Evolutionary conservation across 208 protist genomes (phyloP).

Genomic region (Leishmania martiniquensis): DNA sequence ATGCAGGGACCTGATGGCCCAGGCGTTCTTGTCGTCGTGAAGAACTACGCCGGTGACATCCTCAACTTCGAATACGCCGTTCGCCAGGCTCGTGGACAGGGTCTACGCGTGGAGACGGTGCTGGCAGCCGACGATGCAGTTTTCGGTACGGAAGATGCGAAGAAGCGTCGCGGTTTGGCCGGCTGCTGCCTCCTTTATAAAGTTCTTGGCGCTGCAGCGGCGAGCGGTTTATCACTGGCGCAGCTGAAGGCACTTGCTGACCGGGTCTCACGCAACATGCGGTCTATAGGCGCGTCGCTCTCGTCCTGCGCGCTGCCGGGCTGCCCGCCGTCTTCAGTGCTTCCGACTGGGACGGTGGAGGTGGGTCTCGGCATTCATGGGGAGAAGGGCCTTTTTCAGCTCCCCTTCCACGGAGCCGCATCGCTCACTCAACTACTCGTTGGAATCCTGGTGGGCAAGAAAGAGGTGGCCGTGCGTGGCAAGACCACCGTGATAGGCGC

Average conservation of each 20-base stretch:
- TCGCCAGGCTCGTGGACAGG: conserved; percentile 52
- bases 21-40: conserved; percentile 90
- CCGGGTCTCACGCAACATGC: conserved; percentile 54
- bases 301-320: conserved; percentile 74
- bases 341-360: conserved; percentile 63
- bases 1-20: conserved; percentile 48
- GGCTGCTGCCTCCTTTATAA: conserved; percentile 91
- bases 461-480: neutral
- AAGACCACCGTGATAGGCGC: conserved; percentile 12
- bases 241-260: conserved; percentile 51
- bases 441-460: conserved; percentile 32
- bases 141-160: conserved; percentile 46
- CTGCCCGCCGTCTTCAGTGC: conserved; percentile 41
- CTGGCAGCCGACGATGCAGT: conserved; percentile 86
- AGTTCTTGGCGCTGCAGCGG: conserved; percentile 72
- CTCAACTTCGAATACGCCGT: conserved; percentile 90
- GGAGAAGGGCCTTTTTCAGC: conserved; percentile 60
- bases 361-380: conserved; percentile 94
- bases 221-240: conserved; percentile 46
- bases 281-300: conserved; percentile 76
- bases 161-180: conserved; percentile 76
- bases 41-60: conserved; percentile 94
- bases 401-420: conserved; percentile 35
- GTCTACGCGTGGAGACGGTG: conserved; percentile 69
- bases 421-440: conserved; percentile 41